phyloP scores from a whole-genome alignment of 108 stramenopile genomes.

The Cylindrotheca closterium region DNA sequence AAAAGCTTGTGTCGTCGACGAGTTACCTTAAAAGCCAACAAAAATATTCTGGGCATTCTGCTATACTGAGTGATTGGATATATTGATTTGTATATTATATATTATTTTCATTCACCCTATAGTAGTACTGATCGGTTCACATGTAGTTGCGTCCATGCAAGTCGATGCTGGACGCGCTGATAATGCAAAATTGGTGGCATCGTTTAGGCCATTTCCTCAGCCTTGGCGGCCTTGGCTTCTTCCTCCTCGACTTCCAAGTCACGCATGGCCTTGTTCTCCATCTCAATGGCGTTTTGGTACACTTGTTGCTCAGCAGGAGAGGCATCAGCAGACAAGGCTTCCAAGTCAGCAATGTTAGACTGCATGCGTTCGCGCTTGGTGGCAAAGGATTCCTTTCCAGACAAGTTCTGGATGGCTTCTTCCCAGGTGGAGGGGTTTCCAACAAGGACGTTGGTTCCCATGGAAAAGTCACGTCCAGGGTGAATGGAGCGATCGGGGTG shows the following conservation, averaged over 20 bases:
- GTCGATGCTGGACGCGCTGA: too few relatives aligned
- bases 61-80: too few relatives aligned
- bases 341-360: slow-evolving; percentile 9
- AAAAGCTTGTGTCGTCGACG: too few relatives aligned
- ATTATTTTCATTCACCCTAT: too few relatives aligned
- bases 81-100: too few relatives aligned
- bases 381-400: slow-evolving; percentile 1
- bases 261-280: not conserved
- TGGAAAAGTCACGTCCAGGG: not conserved
- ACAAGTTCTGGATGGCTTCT: not conserved
- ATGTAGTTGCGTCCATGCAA: too few relatives aligned
- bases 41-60: too few relatives aligned
- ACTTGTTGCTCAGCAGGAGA: not conserved
- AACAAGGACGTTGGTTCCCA: slow-evolving; percentile 31
- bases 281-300: not conserved
- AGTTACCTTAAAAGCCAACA: too few relatives aligned
- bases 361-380: not conserved
- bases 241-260: not conserved
- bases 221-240: not conserved
- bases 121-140: too few relatives aligned
- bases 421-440: not conserved
- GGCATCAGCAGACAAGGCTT: not conserved
- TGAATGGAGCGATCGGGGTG: slow-evolving; percentile 20
- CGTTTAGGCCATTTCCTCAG: too few relatives aligned
- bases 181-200: not conserved